A percentile compares a stretch with the other conserved stretches of the same genome.
Conservation (phyloP, 345 rosid species). For the Eucalyptus erythrocorys region DNA sequence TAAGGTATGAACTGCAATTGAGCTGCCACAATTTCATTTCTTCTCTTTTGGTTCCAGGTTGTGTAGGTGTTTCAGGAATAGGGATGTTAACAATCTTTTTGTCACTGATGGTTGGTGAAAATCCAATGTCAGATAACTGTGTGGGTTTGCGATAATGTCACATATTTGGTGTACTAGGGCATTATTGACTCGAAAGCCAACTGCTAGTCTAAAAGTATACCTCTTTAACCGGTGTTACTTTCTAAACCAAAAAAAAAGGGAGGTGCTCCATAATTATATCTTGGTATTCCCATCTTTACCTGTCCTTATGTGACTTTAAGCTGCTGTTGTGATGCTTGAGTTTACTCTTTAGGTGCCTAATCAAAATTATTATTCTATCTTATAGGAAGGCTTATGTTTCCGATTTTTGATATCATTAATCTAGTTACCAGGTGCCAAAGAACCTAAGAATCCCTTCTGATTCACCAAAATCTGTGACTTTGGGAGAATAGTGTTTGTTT, state of each 20-base stretch:
- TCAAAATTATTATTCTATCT: background rate
- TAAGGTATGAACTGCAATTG: slow-evolving; percentile 31
- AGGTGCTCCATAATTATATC: background rate
- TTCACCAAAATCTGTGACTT: background rate
- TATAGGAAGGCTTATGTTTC: background rate
- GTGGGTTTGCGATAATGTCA: background rate
- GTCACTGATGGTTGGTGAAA: background rate
- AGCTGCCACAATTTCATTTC: background rate
- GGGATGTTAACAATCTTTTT: background rate
- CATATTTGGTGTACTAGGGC: background rate
- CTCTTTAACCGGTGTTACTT: background rate
- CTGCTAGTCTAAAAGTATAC: background rate
- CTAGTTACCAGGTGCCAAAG: background rate
- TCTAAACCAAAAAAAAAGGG: background rate
- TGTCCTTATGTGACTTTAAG: background rate
- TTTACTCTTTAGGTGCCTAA: background rate
- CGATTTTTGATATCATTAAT: background rate
- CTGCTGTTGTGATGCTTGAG: background rate
- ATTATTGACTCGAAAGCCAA: background rate
- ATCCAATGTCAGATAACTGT: background rate
- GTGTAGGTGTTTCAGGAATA: background rate
- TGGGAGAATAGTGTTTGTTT: background rate
- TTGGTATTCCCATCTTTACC: background rate
- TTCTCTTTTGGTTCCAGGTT: background rate
- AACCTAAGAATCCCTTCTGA: background rate